Base-by-base conservation (phyloP, 108 stramenopile genomes). In the Cyclotella sp. region DNA sequence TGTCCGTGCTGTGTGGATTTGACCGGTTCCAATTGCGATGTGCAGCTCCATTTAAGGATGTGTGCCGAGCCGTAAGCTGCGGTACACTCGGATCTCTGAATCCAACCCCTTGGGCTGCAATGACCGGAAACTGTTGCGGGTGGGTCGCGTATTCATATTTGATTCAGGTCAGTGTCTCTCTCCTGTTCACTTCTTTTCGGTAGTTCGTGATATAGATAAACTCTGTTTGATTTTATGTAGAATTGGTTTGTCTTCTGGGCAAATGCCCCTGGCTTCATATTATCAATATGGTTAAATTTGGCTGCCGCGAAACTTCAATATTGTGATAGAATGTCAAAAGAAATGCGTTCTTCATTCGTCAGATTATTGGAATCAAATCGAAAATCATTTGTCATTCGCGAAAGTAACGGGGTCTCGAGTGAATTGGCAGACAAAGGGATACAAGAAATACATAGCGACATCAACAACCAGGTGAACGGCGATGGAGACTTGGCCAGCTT, bases 41-140 rank as follows among this genome's bases (percentile, higher is more conserved):
- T 4, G 7, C 61, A 70, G 90, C 93, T 10, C 90, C 91, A 8
- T 78, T 81, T 40, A 70, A 70, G 9, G 88, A 86, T 53, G 82
- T 88, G 12, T 70, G 77, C 30, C 44, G 61, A 45, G 91, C 90
- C 43, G 77, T 88, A 24, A 43, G 44, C 10, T 21, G 51, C 28
- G 90, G 91, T 18, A 62, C 81, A 14, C 63, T 95, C 27, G 93
- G 93, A 9, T 61, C 68, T 44, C 67, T 95, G 29, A 95, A 95
- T 78, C 90, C 93, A 11, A 90, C 88, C 0, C 93, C 93, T 0
- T 92, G 90, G 90, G 93, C 88, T 3, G 87, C 90, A 51, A 95
- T 92, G 91, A 75, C 84, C 26, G 91, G 91, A 12, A 92, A 91
- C 71, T 89, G 88, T 44, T 49, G 78, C 27, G 93, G 93, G 21